phyloP scores from a whole-genome alignment of 1,139 yeast genomes.

The Debaryomyces subglobosus region DNA sequence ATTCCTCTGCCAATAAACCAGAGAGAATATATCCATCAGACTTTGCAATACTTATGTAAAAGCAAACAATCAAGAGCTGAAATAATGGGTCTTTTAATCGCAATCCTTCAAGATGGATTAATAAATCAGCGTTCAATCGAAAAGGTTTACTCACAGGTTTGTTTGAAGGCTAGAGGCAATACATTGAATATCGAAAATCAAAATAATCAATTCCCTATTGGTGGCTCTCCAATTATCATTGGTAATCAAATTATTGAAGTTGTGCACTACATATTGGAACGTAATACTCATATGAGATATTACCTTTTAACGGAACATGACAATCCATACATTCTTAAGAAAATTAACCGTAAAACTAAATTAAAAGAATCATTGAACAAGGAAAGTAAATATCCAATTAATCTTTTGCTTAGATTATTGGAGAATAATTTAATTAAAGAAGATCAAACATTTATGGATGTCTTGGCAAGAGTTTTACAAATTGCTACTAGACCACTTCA shows the following conservation, averaged over 20 bases:
- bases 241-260: conserved; percentile 82
- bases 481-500: conserved; percentile 75
- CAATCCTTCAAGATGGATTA: conserved; percentile 76
- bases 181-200: conserved; percentile 17
- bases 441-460: conserved; percentile 76
- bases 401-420: conserved; percentile 62
- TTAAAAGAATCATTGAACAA: conserved; percentile 42
- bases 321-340: conserved; percentile 52
- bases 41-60: conserved; percentile 69
- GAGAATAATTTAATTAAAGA: conserved; percentile 67
- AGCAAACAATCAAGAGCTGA: conserved; percentile 82
- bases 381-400: conserved; percentile 69
- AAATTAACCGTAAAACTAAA: conserved; percentile 41
- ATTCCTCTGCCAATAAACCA: conserved; percentile 71
- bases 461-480: conserved; percentile 73
- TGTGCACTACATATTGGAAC: conserved; percentile 69
- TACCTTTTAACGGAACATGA: conserved; percentile 86
- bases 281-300: conserved; percentile 69
- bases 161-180: conserved; percentile 33
- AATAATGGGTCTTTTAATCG: conserved; percentile 68
- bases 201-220: conserved; percentile 51
- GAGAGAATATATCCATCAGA: conserved; percentile 66
- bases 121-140: conserved; percentile 63
- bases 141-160: conserved; percentile 62
- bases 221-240: conserved; percentile 67